Evolutionary conservation across 352 stramenopile genomes (phyloP), one percentile per base, ranked within the genome.

Genomic region (Phytophthora tubulina): DNA sequence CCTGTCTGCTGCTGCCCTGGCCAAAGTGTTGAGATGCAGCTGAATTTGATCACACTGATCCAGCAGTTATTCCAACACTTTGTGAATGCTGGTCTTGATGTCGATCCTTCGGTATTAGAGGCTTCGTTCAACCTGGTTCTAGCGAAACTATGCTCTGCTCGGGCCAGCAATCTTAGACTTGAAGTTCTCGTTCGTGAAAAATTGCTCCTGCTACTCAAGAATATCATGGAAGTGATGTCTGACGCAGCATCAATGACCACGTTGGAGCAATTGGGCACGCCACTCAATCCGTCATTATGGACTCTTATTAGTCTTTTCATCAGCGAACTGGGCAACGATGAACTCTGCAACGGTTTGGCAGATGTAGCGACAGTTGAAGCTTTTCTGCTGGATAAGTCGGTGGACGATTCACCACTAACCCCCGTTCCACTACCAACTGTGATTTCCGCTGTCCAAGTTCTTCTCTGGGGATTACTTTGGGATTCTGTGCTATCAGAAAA

Each of bases 381-480:
- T 39, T 72, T 41, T 36, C 30, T 72, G 8, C 39, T 68, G 15
- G 30, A 14, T 2, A 54, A 52, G 10, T 49, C n/a, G 27, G 35
- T 32, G 14, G 54, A 35, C 10, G 31, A 46, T 13, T 33, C 41
- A 27, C 1, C 10, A 30, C 2, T 46, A 30, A 9, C 6, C 11
- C 0, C 31, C 4, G 30, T 75, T 9, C n/a, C 66, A 50, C 15
- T 75, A 31, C n/a, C 42, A 48, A 58, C 11, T 27, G 60, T 68
- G 13, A 74, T 62, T 15, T 70, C 44, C 9, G 44, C 59, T 39
- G 30, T 67, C 27, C 61, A 68, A 44, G 38, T 70, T 7, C 36
- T 85, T 9, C 65, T 85, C 7, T 85, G 78, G 78, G 75, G 60
- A 52, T 59, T 82, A 21, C 52, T 84, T 0, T 84, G 77, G 77